Evolutionary conservation across 208 protist genomes (phyloP).

Genomic region (Leishmania turanica): DNA sequence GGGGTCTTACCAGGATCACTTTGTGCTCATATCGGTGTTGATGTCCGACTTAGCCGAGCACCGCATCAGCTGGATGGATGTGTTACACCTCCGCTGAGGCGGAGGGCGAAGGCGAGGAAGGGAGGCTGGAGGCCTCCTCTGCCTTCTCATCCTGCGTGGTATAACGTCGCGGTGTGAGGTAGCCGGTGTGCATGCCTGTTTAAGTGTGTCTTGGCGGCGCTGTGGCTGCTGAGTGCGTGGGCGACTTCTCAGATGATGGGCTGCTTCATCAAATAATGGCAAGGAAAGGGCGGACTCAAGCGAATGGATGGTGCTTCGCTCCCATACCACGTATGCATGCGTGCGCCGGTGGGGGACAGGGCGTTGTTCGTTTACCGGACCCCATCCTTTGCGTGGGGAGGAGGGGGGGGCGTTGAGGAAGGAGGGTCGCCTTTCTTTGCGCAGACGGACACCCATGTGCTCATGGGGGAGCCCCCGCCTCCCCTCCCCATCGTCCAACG

Average conservation of each 20-base stretch:
- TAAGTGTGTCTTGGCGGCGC: background rate
- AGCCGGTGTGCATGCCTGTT: background rate
- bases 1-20: slow-evolving; percentile 32
- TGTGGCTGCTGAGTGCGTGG: background rate
- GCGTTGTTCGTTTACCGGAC: background rate
- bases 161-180: background rate
- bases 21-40: slow-evolving; percentile 25
- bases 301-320: background rate
- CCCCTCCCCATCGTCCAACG: background rate
- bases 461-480: background rate
- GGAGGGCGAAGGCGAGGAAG: too few relatives aligned
- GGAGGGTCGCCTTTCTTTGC: background rate
- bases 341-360: background rate
- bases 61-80: slow-evolving; percentile 30
- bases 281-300: background rate
- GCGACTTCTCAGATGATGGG: background rate
- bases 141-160: background rate
- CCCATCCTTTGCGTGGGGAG: background rate
- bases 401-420: background rate
- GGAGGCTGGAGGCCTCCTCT: background rate
- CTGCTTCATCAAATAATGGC: background rate
- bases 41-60: slow-evolving; percentile 33
- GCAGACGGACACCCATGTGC: background rate
- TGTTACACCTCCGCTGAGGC: slow-evolving; percentile 13
- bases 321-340: background rate